These are phyloP conservation scores for Cyclotella choctawhatcheeana DNA, from an alignment of 108 stramenopile species.

Conservation along the genomic window DNA sequence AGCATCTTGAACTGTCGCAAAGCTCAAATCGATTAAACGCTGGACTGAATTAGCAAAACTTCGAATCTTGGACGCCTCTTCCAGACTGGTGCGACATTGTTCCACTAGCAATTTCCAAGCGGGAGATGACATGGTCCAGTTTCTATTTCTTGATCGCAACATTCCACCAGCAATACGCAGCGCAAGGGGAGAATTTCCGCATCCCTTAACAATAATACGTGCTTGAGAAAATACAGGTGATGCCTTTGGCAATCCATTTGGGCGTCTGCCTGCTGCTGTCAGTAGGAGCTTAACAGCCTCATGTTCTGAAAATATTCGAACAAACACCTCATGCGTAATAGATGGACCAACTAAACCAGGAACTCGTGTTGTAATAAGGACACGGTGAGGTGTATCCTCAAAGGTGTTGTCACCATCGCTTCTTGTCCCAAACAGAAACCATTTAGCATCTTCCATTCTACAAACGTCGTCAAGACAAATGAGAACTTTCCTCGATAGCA, in stretches of 20 bases:
- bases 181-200: slow-evolving; percentile 87
- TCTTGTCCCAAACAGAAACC: slow-evolving; percentile 80
- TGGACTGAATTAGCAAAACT: slow-evolving; percentile 85
- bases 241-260: slow-evolving; percentile 77
- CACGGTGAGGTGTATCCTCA: slow-evolving; percentile 64
- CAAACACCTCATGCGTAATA: slow-evolving; percentile 86
- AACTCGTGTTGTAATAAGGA: slow-evolving; percentile 80
- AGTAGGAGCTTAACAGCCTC: slow-evolving; percentile 89
- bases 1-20: slow-evolving; percentile 70
- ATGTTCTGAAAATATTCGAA: slow-evolving; percentile 85
- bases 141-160: slow-evolving; percentile 81
- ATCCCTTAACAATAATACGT: slow-evolving; percentile 85
- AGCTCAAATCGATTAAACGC: slow-evolving; percentile 79
- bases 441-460: slow-evolving; percentile 88
- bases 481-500: slow-evolving; percentile 66
- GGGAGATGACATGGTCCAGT: slow-evolving; percentile 84
- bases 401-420: slow-evolving; percentile 43
- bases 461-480: slow-evolving; percentile 89
- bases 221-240: slow-evolving; percentile 87
- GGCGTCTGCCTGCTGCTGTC: slow-evolving; percentile 80
- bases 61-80: slow-evolving; percentile 84
- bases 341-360: slow-evolving; percentile 76
- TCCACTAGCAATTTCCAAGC: slow-evolving; percentile 78
- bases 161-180: slow-evolving; percentile 84
- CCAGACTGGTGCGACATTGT: slow-evolving; percentile 79